Base-by-base conservation (phyloP, 768 basidiomycete genomes). In the Paxillus involutus region DNA sequence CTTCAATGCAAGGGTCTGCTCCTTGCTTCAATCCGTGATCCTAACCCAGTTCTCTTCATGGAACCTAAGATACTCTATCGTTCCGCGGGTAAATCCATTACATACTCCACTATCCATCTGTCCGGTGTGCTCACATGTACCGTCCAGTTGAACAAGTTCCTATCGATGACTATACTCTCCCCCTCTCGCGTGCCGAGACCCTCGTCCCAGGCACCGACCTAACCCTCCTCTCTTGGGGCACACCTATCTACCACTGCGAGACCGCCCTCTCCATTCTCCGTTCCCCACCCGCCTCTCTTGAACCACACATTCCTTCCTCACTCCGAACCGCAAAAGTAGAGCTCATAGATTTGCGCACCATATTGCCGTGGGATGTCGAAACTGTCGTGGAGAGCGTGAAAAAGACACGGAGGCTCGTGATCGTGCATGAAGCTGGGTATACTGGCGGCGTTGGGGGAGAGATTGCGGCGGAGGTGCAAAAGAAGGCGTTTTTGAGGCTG, bases 1-100 rank as follows among this genome's bases (percentile, higher is more conserved):
- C 84, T 95, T 36, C 94, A 98, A 75, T 94, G 93, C n/a, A 97
- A 97, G 71, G 94, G 94, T 1, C 76, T 98, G 2, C 75, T 98
- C 5, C 77, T 97, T 9, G 82, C 84, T 14, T 86, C 93, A 0
- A 92, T 98, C 50, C 83, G 94, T 35, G 94, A 98, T 63, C 91
- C 92, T 0, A 95, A 95, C 63, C 95, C 95, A 0, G 90, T 94
- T 13, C 83, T 98, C 42, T 92, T 98, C 70, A 91, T 98, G 86
- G 94, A 98, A 69, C 94, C 94, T 43, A 87, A 98, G 75, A 82
- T 96, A 52, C 75, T 98, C 13, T 98, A 98, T 68, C 86, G 94
- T 47, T 94, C 94, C 43, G 84, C 94, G 63, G 82, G 89, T 89
- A 60, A 46, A 53, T 49, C 16, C 44, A 13, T 11, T 9, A 21